Percentiles rank a stretch among this genome's conserved stretches.
phyloP scores from a whole-genome alignment of 1,284 basidiomycete genomes.

The Moesziomyces globuligerus region DNA sequence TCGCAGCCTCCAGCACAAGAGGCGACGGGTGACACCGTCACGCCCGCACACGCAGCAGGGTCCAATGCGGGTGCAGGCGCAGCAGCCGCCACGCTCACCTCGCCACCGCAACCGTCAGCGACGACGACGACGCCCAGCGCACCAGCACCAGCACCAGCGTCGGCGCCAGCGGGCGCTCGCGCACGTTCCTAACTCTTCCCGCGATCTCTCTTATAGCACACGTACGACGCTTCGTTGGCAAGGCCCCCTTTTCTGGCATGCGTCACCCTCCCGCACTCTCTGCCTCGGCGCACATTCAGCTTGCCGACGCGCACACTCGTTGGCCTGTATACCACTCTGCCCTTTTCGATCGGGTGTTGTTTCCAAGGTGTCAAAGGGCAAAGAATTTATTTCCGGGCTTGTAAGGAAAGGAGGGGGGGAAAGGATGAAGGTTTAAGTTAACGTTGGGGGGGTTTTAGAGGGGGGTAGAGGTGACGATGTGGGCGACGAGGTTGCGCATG shows the following conservation, averaged over 20 bases:
- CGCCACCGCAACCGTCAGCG: not conserved
- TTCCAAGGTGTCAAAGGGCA: no score
- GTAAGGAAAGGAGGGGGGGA: no score
- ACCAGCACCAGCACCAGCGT: conserved; percentile 5
- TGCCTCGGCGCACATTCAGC: no score
- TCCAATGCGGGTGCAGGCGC: conserved; percentile 1
- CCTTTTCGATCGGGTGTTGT: no score
- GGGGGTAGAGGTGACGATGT: conserved; percentile 11
- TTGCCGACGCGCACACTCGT: no score
- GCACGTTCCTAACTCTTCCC: conserved; percentile 13
- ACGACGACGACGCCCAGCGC: not conserved
- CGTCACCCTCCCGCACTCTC: no score
- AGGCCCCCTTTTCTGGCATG: no score
- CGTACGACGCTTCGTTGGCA: no score
- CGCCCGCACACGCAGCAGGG: conserved; percentile 1
- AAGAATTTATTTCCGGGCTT: no score
- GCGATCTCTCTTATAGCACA: not conserved
- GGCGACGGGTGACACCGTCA: not conserved
- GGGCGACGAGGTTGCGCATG: conserved; percentile 73
- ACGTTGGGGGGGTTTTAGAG: conserved; percentile 1
- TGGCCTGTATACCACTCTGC: conserved; percentile 6
- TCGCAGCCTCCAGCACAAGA: conserved; percentile 1
- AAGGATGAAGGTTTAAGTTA: no score
- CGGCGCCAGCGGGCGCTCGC: conserved; percentile 5
- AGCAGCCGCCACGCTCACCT: conserved; percentile 2